Evolutionary conservation across 495 filamentous ascomycete species (phyloP).

Genomic region (Penicillium cinerascens): DNA sequence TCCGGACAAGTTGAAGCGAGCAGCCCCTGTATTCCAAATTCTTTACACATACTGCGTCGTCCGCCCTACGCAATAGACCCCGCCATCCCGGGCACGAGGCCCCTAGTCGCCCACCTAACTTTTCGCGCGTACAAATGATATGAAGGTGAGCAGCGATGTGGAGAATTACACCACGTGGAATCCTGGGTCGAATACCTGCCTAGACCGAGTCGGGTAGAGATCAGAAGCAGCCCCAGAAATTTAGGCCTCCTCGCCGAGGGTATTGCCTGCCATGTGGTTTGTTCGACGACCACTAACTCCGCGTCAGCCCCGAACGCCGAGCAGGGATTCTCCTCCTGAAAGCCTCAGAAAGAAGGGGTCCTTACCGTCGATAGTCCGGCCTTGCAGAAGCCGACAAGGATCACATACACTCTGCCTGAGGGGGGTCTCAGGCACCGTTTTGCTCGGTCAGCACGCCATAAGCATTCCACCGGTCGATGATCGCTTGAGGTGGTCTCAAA

Average conservation of each 20-base stretch:
- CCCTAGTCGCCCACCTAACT: neutral
- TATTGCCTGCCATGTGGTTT: slow-evolving; percentile 6
- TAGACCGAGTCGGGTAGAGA: neutral
- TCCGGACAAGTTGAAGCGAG: neutral
- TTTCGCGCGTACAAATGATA: neutral
- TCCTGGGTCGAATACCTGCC: neutral
- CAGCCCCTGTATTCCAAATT: neutral
- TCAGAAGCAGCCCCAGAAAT: neutral
- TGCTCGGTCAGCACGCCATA: too few relatives aligned
- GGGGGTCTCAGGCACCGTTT: too few relatives aligned
- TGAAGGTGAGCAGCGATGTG: neutral
- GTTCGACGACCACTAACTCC: neutral
- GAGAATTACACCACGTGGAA: neutral
- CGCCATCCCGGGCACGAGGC: neutral
- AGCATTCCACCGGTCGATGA: too few relatives aligned
- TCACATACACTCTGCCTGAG: too few relatives aligned
- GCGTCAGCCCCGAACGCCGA: neutral
- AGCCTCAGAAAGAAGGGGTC: neutral
- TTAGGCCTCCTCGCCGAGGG: neutral
- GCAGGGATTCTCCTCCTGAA: neutral
- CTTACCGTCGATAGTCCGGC: neutral
- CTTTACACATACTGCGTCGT: too few relatives aligned
- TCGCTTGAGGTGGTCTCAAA: too few relatives aligned
- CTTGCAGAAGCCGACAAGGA: too few relatives aligned
- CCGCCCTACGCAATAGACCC: neutral